phyloP scores from a whole-genome alignment of 2,329 filamentous ascomycete species.

The Trichophyton mentagrophytes region DNA sequence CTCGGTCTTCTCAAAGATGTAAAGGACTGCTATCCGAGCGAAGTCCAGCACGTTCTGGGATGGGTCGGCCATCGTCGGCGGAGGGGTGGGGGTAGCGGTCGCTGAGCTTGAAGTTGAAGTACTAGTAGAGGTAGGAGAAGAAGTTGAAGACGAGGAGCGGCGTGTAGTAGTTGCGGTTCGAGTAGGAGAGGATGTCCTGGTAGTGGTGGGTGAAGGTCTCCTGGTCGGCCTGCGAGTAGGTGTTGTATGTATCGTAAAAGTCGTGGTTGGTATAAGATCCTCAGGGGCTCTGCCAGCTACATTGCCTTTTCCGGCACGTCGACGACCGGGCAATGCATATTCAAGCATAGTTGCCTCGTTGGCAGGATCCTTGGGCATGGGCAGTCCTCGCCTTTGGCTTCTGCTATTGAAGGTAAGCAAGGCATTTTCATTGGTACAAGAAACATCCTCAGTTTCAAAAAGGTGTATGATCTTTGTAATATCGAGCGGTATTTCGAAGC shows the following conservation, averaged over 20 bases:
- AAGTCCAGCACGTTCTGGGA: conserved; percentile 16
- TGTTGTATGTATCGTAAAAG: not conserved
- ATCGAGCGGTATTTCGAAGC: conserved; percentile 66
- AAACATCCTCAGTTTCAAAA: conserved; percentile 62
- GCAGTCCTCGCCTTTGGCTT: conserved; percentile 17
- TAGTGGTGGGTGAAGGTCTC: not conserved
- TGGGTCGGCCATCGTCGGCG: conserved; percentile 10
- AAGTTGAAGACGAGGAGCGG: not conserved
- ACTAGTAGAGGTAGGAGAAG: not conserved
- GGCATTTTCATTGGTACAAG: conserved; percentile 74
- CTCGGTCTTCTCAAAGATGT: conserved; percentile 17
- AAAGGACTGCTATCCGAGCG: conserved; percentile 18
- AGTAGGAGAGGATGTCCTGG: not conserved
- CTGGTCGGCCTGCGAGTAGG: not conserved
- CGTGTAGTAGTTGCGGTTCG: conserved; percentile 10
- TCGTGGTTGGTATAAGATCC: not conserved
- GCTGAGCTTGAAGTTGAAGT: conserved; percentile 11
- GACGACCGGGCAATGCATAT: not conserved
- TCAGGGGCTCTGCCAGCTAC: not conserved
- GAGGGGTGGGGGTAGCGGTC: not conserved
- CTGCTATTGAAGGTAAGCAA: conserved; percentile 68
- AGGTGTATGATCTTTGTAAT: conserved; percentile 57
- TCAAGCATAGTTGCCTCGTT: not conserved
- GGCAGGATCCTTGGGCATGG: not conserved
- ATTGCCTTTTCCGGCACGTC: not conserved